Base-by-base conservation (phyloP, 345 rosid species). In the Dimocarpus longan region DNA sequence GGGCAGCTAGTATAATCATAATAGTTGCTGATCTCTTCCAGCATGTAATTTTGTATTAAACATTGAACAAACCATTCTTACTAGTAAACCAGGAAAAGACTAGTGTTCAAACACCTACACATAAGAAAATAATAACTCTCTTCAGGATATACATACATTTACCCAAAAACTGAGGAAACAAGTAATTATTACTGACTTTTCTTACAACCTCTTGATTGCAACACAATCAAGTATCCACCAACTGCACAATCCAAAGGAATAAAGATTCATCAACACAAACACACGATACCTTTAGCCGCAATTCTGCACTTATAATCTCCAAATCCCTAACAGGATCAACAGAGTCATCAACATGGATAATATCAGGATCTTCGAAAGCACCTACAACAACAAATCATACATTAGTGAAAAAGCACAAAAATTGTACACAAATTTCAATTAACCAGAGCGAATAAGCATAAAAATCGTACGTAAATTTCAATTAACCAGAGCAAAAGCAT, bases 301-400 rank as follows among this genome's bases (percentile, higher is more conserved):
- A 77, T 80, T 96, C 99, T 56, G 82, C 90, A 84, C 88, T 87
- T 60, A 96, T 94, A 82, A 87, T 83, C 87, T 94, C 99, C 50
- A 94, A 84, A 81, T 96, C 99, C 87, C 99, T 89, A 54, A 94
- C 99, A 70, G 99, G 99, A 82, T 96, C 98, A 46, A 96, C 87
- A 50, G 90, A 22, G 79, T 96, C 99, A 85, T 96, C 99, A 3
- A 96, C 99, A 82, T 96, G 99, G 78, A 96, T 89, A 80, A 96
- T 91, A 78, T 96, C 98, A 11, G 98, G 76, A 89, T 96, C 98
- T 82, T 96, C 99, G 83, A 96, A 96, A 70, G 99, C 99, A 76
- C 99, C 98, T 95, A 76, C 3, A 46, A 32, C 5, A 8, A 46
- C 52, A 77, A 57, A 1, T 79, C 18, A 52, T 21, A 21, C 16